These are phyloP conservation scores for Dentipellis fragilis DNA, from an alignment of 768 basidiomycete species.

Conservation along the genomic window DNA sequence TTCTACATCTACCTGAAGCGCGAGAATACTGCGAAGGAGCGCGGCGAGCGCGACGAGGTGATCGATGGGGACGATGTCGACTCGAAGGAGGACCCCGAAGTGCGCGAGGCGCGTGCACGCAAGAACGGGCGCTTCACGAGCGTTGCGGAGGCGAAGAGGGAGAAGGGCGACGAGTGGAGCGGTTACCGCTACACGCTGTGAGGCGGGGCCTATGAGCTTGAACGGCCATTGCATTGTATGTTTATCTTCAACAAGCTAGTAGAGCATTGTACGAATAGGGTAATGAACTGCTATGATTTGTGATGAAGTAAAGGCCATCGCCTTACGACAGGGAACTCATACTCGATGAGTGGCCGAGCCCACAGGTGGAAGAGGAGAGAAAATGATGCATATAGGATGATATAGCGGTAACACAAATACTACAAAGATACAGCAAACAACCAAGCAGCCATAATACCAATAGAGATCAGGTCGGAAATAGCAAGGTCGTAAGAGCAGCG, in stretches of 20 bases:
- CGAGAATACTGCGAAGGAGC: conserved; percentile 58
- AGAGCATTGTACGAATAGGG: too few relatives aligned
- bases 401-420: background rate
- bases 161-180: conserved; percentile 68
- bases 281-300: too few relatives aligned
- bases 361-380: too few relatives aligned
- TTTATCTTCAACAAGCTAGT: background rate
- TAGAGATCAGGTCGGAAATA: background rate
- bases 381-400: background rate
- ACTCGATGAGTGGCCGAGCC: too few relatives aligned
- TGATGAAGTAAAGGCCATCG: too few relatives aligned
- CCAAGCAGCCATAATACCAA: background rate
- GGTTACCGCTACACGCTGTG: conserved; percentile 62
- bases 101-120: conserved; percentile 19
- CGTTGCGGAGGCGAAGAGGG: conserved; percentile 53
- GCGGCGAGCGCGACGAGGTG: conserved; percentile 60
- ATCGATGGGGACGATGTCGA: conserved; percentile 39
- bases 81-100: conserved; percentile 16
- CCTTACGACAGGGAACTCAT: too few relatives aligned
- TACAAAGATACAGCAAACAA: background rate
- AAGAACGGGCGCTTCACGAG: conserved; percentile 50
- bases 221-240: too few relatives aligned
- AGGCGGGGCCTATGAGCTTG: conserved; percentile 8
- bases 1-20: conserved; percentile 35
- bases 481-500: background rate